Base-by-base conservation (phyloP, 2,329 filamentous ascomycete species). In the Verticillium dahliae region DNA sequence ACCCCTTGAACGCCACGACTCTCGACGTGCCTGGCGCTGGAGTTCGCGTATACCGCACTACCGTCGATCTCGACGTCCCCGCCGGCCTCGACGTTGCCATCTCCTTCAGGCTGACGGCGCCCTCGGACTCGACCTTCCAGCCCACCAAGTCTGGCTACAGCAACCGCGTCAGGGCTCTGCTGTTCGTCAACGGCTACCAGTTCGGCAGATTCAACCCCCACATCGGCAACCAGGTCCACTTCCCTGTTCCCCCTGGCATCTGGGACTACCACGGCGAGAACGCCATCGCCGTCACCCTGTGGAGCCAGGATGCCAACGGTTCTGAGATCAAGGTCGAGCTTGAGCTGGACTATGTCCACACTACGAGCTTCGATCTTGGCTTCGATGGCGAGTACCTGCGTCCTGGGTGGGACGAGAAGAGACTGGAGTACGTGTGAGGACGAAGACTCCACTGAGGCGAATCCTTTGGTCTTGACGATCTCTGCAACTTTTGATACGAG, bases 101-200 rank as follows among this genome's bases (percentile, higher is more conserved):
- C 35, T 82, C 82, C 0, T 83, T 88, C 67, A 74, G 78, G 2
- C 72, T 88, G 2, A 78, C 76, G 0, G 80, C 81, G 0, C 74
- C 79, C 0, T 70, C 73, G 0, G 74, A 75, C 6, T 71, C 73
- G 15, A 75, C 77, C 0, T 77, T 83, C 13, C 62, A 64, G 4
- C 61, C 70, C 1, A 68, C 66, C 0, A 65, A 69, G 27, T 61
- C 64, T n/a, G 66, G 62, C 14, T 70, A 73, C 64, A 73, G 68
- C 22, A 77, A 78, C 65, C 72, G 69, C 18, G 65, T 77, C 3
- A 77, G 85, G 11, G 81, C 80, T 0, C 78, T 85, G 66, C 69
- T 88, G 2, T 88, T 85, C 61, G 79, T 88, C n/a, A 88, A 88
- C 61, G 85, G 85, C 0, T 88, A 87, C 66, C 85, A 87, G 67